Conservation (phyloP, 768 basidiomycete genomes). For the Rhodosporidiobolus sp. region DNA sequence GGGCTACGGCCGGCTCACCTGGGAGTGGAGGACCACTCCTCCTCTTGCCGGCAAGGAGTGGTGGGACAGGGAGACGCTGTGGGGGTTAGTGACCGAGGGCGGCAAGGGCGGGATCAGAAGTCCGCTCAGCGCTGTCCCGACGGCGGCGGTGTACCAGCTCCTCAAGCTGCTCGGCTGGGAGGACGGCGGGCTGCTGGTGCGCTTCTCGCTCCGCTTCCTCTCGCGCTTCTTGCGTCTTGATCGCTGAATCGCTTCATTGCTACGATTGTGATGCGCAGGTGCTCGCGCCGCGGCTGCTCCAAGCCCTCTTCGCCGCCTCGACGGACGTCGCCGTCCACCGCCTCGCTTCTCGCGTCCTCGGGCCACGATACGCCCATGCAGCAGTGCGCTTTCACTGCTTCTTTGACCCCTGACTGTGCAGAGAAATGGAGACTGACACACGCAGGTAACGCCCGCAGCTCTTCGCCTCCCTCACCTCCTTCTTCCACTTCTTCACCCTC, state of each 20-base stretch:
- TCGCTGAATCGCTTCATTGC: too few species aligned
- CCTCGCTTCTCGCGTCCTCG: constrained; percentile 60
- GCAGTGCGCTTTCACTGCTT: constrained; percentile 59
- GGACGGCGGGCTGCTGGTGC: constrained; percentile 61
- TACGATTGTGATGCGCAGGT: constrained; percentile 55
- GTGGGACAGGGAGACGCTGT: background rate
- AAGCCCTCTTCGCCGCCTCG: constrained; percentile 57
- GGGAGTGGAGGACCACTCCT: constrained; percentile 74
- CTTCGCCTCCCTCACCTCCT: constrained; percentile 70
- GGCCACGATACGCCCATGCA: constrained; percentile 58
- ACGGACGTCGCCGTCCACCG: constrained; percentile 61
- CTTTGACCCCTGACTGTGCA: background rate
- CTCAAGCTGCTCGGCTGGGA: constrained; percentile 62
- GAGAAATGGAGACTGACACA: background rate
- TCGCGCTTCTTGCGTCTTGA: constrained; percentile 12
- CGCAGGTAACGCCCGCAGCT: background rate
- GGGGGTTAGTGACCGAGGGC: constrained; percentile 26
- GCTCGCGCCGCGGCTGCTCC: constrained; percentile 57
- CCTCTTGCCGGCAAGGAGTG: background rate
- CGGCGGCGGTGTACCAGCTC: constrained; percentile 59
- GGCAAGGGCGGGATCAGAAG: constrained; percentile 25
- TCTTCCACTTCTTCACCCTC: constrained; percentile 79
- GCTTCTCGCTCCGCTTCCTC: constrained; percentile 42
- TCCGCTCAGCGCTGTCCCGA: constrained; percentile 55
- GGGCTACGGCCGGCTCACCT: constrained; percentile 86